phyloP scores from a whole-genome alignment of 2,329 filamentous ascomycete species.

The Endothia cerciana region DNA sequence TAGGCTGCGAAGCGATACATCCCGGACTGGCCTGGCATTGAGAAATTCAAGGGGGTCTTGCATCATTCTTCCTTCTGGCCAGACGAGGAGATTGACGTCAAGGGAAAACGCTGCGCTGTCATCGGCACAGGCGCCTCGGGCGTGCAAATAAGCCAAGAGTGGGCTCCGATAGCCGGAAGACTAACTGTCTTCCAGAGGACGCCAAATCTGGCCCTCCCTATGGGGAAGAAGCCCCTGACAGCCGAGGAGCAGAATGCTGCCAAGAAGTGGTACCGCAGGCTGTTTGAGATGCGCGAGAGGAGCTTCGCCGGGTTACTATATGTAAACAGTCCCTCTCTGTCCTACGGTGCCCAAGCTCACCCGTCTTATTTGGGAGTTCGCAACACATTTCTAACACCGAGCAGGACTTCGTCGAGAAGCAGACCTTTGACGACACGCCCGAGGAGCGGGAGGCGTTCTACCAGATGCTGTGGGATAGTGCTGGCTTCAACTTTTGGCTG shows the following conservation, averaged over 20 bases:
- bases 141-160: conserved; percentile 66
- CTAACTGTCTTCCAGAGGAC: conserved; percentile 69
- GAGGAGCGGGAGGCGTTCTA: conserved; percentile 54
- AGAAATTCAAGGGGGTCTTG: conserved; percentile 62
- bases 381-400: not conserved
- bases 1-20: conserved; percentile 63
- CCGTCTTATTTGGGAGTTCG: no score
- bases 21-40: conserved; percentile 62
- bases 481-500: conserved; percentile 61
- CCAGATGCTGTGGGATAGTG: conserved; percentile 52
- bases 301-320: conserved; percentile 64
- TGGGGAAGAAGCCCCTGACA: conserved; percentile 55
- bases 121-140: conserved; percentile 69
- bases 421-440: conserved; percentile 57
- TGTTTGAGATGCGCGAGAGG: conserved; percentile 57
- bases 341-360: not conserved
- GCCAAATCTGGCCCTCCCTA: conserved; percentile 67
- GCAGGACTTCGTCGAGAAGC: conserved; percentile 52
- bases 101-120: conserved; percentile 62
- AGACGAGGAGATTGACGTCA: conserved; percentile 57
- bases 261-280: conserved; percentile 50
- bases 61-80: conserved; percentile 67
- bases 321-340: not conserved
- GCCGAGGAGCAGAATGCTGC: conserved; percentile 53
- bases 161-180: conserved; percentile 54